These are phyloP conservation scores for Rhododendron molle DNA, from an alignment of 148 eudicot species.

Conservation along the genomic window DNA sequence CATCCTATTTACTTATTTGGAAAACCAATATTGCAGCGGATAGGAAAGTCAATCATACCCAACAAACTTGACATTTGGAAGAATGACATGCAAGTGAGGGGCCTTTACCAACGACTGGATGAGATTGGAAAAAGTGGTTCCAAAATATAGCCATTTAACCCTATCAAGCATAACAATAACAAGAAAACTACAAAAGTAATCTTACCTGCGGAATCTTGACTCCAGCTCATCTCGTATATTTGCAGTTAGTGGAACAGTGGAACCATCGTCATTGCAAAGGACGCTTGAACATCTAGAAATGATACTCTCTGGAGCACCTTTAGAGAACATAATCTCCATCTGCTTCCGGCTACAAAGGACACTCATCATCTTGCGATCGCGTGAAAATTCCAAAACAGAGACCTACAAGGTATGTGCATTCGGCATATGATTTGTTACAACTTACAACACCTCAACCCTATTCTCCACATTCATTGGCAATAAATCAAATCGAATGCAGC, in stretches of 20 bases:
- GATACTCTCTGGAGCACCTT: conserved; percentile 99
- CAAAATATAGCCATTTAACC: not conserved
- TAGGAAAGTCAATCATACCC: not conserved
- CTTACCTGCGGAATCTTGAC: conserved; percentile 76
- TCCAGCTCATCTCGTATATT: conserved; percentile 73
- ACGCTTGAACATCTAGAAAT: conserved; percentile 80
- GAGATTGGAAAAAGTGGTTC: not conserved
- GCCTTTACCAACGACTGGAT: not conserved
- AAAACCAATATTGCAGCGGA: not conserved
- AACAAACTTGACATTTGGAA: not conserved
- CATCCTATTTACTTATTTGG: not conserved
- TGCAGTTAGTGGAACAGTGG: conserved; percentile 67
- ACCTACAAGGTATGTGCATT: conserved; percentile 44
- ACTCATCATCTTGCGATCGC: conserved; percentile 99
- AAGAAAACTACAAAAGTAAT: conserved; percentile 4
- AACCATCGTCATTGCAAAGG: conserved; percentile 83
- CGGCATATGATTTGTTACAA: not conserved
- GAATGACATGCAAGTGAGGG: not conserved
- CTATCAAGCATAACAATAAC: not conserved
- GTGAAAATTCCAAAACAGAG: conserved; percentile 86
- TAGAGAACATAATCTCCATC: conserved; percentile 84
- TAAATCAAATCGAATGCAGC: not conserved
- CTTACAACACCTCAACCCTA: not conserved
- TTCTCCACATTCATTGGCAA: not conserved
- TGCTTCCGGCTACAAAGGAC: conserved; percentile 93